phyloP scores from a whole-genome alignment of 768 basidiomycete genomes.

The Chiua virens region DNA sequence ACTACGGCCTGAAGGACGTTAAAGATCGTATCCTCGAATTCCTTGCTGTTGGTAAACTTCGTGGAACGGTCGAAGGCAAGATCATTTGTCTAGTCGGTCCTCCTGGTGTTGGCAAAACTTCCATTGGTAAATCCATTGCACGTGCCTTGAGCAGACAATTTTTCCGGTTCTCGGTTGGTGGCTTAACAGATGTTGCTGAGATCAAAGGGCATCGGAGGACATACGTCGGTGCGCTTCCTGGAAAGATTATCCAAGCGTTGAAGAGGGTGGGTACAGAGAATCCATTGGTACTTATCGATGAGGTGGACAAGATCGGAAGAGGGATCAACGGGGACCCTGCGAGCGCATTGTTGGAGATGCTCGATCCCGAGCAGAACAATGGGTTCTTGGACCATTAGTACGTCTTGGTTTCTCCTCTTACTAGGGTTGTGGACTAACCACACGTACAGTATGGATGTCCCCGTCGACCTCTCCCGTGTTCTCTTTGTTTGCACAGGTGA shows the following conservation, averaged over 20 bases:
- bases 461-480: conserved; percentile 92
- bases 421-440: conserved; percentile 2
- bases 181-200: conserved; percentile 96
- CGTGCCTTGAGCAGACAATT: conserved; percentile 88
- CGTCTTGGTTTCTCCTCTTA: conserved; percentile 30
- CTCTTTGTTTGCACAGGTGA: conserved; percentile 92
- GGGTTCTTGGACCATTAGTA: conserved; percentile 95
- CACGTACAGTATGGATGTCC: conserved; percentile 86
- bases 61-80: conserved; percentile 95
- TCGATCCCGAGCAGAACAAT: conserved; percentile 94
- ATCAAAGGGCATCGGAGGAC: conserved; percentile 98
- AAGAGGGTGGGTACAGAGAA: conserved; percentile 94
- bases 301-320: conserved; percentile 93
- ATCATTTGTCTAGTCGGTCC: conserved; percentile 97
- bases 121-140: conserved; percentile 93
- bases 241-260: conserved; percentile 92
- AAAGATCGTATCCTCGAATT: conserved; percentile 95
- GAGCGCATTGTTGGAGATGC: conserved; percentile 88
- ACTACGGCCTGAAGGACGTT: conserved; percentile 89
- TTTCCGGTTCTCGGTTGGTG: conserved; percentile 96
- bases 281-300: conserved; percentile 91
- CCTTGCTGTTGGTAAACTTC: conserved; percentile 90
- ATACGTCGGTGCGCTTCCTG: conserved; percentile 93
- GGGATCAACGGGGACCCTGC: conserved; percentile 92
- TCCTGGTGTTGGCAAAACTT: conserved; percentile 97